Conservation (phyloP, 768 basidiomycete genomes). For the Cantharellus anzutake region DNA sequence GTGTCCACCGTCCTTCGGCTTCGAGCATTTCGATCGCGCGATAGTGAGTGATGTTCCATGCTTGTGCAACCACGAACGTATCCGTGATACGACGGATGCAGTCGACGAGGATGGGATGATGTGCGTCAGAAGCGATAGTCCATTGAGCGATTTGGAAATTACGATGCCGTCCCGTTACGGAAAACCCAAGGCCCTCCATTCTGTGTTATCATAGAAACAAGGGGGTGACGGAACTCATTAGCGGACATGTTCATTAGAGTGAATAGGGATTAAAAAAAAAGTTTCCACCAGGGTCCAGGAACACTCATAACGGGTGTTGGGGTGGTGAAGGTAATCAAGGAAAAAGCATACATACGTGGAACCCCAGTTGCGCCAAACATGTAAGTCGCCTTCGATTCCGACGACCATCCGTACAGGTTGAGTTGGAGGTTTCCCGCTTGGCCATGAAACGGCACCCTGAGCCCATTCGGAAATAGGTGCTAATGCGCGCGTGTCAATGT, state of each 20-base stretch:
- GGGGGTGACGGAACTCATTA: background rate
- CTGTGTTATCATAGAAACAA: background rate
- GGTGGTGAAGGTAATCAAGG: background rate
- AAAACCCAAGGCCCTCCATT: background rate
- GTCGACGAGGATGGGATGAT: slow-evolving; percentile 24
- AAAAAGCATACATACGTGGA: background rate
- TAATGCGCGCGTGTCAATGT: slow-evolving; percentile 19
- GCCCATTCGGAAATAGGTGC: slow-evolving; percentile 18
- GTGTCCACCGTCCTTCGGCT: background rate
- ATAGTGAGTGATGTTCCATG: background rate
- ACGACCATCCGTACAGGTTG: background rate
- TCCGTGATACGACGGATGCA: slow-evolving; percentile 20
- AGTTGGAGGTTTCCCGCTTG: background rate
- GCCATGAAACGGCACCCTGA: background rate
- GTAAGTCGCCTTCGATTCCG: background rate
- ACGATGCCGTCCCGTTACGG: slow-evolving; percentile 4
- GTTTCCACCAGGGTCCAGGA: slow-evolving; percentile 19
- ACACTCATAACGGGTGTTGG: background rate
- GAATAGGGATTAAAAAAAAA: slow-evolving; percentile 15
- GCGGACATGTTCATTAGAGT: too few species aligned
- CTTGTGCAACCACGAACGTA: background rate
- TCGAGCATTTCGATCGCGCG: background rate
- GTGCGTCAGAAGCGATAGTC: slow-evolving; percentile 22
- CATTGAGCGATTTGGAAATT: slow-evolving; percentile 27
- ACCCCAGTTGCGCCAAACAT: background rate